Base-by-base conservation (phyloP, 768 basidiomycete genomes). In the Exidia glandulosa region DNA sequence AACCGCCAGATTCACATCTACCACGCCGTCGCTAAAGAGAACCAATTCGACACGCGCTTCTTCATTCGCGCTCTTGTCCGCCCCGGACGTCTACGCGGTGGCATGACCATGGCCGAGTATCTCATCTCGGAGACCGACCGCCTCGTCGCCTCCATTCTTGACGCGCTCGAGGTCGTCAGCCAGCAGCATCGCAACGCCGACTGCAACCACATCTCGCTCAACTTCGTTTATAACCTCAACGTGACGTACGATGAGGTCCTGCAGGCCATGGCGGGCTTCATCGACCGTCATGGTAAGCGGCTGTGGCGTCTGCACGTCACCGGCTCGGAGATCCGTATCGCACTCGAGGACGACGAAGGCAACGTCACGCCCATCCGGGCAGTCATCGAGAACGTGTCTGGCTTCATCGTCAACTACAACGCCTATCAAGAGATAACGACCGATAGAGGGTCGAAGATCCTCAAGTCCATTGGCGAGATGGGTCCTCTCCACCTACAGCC, bases 131-230 rank as follows among this genome's bases (percentile, higher is more conserved):
- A 99, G 77, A 94, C 94, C 13, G 96, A 99, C 68, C 89, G 96
- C 52, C 84, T 98, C 13, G 90, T 98, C 63, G 95, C 91, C 45
- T 88, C 83, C 67, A 85, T 98, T 65, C 79, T 99, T 63, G 96
- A 99, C 72, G 89, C 94, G 2, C 81, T 98, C 32, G 95, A 98
- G 71, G 88, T 98, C 59, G 92, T 95, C 69, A 86, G 83, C 65
- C 90, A 90, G 7, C 82, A 92, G 67, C 80, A 94, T 67, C 85
- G 94, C 62, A 91, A 88, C 65, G 90, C 95, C 3, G 95, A 98
- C 70, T 94, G 92, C 77, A 98, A 98, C 73, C 94, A 97, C 71
- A 96, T 98, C 71, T 94, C 93, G 77, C 86, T 98, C 85, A 97
- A 98, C 78, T 99, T 98, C 72, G 86, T 98, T 67, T 98, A 98